Conservation (phyloP, 2,329 filamentous ascomycete genomes). For the Cercospora sp. region DNA sequence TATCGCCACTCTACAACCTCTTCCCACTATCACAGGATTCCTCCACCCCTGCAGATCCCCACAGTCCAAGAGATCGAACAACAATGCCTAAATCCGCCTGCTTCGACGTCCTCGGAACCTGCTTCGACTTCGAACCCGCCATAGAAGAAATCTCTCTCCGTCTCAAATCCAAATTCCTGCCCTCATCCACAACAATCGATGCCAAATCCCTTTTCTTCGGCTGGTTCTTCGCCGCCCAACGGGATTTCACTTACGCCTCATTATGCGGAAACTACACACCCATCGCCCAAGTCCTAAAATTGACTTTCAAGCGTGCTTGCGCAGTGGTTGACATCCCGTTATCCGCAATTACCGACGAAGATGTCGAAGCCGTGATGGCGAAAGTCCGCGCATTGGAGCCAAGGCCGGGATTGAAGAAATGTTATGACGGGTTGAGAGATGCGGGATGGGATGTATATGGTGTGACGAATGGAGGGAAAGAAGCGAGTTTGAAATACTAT, state of each 20-base stretch:
- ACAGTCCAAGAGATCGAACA: neutral
- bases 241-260: slow-evolving; percentile 37
- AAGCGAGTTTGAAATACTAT: slow-evolving; percentile 35
- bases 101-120: slow-evolving; percentile 38
- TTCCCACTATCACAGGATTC: neutral
- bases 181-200: slow-evolving; percentile 14
- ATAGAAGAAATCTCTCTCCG: slow-evolving; percentile 28
- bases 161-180: slow-evolving; percentile 25
- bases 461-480: slow-evolving; percentile 36
- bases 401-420: slow-evolving; percentile 31
- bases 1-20: neutral
- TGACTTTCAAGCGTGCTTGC: slow-evolving; percentile 33
- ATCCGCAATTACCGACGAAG: slow-evolving; percentile 27
- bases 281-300: slow-evolving; percentile 33
- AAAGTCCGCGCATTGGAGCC: slow-evolving; percentile 26
- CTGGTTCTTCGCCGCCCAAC: slow-evolving; percentile 37
- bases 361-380: slow-evolving; percentile 33
- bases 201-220: slow-evolving; percentile 34
- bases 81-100: slow-evolving; percentile 31
- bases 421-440: slow-evolving; percentile 32
- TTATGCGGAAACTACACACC: slow-evolving; percentile 32
- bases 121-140: slow-evolving; percentile 34
- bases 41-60: neutral
- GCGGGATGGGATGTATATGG: slow-evolving; percentile 36
- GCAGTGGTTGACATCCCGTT: slow-evolving; percentile 30